A percentile compares a stretch with the other conserved stretches of the same genome.
Conservation (phyloP, 1,139 yeast species). For the Geotrichum restrictum region DNA sequence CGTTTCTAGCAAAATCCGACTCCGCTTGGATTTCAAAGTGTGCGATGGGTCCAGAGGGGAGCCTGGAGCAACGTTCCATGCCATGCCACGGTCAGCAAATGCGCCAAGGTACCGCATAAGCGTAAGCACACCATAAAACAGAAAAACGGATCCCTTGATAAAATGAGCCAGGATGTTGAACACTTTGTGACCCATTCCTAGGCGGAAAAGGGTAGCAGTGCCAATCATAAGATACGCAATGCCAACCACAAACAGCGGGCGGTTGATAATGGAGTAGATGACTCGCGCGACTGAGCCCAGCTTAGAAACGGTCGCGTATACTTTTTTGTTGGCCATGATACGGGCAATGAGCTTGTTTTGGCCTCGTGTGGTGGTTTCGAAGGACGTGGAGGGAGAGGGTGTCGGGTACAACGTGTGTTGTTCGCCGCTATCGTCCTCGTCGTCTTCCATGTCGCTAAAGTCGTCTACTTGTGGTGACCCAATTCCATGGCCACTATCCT, state of each 20-base stretch:
- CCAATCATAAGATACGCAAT: constrained; percentile 66
- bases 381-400: neutral
- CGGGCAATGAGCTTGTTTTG: constrained; percentile 28
- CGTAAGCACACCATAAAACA: constrained; percentile 67
- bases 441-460: constrained; percentile 14
- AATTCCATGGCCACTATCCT: constrained; percentile 30
- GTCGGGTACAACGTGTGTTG: neutral
- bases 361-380: constrained; percentile 14
- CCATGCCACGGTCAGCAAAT: constrained; percentile 72
- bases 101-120: constrained; percentile 85
- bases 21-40: neutral
- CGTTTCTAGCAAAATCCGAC: neutral
- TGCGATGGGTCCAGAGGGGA: constrained; percentile 17
- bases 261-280: constrained; percentile 54
- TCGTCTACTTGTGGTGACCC: constrained; percentile 21
- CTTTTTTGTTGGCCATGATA: constrained; percentile 31
- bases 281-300: constrained; percentile 42
- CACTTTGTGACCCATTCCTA: constrained; percentile 64
- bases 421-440: neutral
- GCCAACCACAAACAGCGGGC: constrained; percentile 61
- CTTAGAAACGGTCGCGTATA: constrained; percentile 38
- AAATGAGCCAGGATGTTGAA: constrained; percentile 89
- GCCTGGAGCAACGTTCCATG: constrained; percentile 68
- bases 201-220: constrained; percentile 62
- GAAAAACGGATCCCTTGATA: constrained; percentile 91